Conservation (phyloP, 352 stramenopile species). For the Phytophthora sp. region DNA sequence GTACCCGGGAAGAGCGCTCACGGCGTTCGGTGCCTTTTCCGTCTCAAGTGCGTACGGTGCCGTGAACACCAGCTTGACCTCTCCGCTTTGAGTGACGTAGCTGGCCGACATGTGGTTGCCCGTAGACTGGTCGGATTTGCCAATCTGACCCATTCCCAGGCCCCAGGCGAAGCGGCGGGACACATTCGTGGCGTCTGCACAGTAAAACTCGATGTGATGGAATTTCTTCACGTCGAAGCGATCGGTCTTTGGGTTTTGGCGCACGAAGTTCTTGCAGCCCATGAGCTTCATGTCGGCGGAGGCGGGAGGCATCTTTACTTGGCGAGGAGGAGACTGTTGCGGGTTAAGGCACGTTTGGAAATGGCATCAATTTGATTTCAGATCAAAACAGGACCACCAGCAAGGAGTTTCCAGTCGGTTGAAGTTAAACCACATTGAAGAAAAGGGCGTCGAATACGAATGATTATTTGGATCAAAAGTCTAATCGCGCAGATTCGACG, state of each 20-base stretch:
- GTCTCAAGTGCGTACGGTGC: conserved; percentile 85
- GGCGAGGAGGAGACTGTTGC: not conserved
- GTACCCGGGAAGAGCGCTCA: conserved; percentile 69
- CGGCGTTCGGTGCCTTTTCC: conserved; percentile 56
- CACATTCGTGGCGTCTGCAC: conserved; percentile 76
- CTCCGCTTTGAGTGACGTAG: conserved; percentile 85
- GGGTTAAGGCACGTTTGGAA: conserved; percentile 18
- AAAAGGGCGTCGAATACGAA: not conserved
- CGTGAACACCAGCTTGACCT: conserved; percentile 89
- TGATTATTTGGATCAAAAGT: not conserved
- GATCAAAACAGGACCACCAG: not conserved
- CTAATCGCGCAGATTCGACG: conserved; percentile 4
- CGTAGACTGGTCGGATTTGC: conserved; percentile 88
- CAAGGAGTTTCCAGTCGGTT: not conserved
- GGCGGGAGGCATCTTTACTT: conserved; percentile 25
- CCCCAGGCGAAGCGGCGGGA: conserved; percentile 84
- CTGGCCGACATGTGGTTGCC: conserved; percentile 86
- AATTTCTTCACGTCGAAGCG: conserved; percentile 82
- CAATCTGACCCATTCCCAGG: conserved; percentile 83
- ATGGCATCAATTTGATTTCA: no score
- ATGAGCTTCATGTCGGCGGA: conserved; percentile 55
- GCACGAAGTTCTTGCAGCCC: conserved; percentile 78
- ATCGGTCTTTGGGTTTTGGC: conserved; percentile 79
- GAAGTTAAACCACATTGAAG: conserved; percentile 4
- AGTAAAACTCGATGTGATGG: conserved; percentile 90